A percentile compares a stretch with the other conserved stretches of the same genome.
These are phyloP conservation scores for Penicillium palitans DNA, from an alignment of 2,329 filamentous ascomycete genomes.

Conservation along the genomic window DNA sequence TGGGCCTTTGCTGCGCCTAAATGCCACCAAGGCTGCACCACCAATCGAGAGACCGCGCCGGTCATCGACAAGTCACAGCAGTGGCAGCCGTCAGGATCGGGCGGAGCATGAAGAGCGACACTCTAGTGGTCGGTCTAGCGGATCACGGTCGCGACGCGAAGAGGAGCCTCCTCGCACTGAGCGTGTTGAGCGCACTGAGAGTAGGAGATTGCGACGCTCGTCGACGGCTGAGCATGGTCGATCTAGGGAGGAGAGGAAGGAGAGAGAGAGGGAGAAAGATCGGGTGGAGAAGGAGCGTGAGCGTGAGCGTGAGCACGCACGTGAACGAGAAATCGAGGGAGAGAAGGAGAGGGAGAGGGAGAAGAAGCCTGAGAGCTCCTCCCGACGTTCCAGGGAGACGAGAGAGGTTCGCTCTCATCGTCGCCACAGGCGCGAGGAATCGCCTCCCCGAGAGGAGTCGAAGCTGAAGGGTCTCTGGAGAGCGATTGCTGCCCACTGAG, in stretches of 20 bases:
- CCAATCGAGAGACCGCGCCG: slow-evolving; percentile 34
- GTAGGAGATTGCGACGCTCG: slow-evolving; percentile 24
- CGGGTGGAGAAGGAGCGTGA: slow-evolving; percentile 3
- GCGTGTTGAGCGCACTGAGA: slow-evolving; percentile 5
- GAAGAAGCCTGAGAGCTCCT: slow-evolving; percentile 16
- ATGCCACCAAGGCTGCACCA: slow-evolving; percentile 34
- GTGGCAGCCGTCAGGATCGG: slow-evolving; percentile 25
- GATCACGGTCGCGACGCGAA: slow-evolving; percentile 33
- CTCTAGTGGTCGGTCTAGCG: slow-evolving; percentile 26
- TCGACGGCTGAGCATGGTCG: slow-evolving; percentile 21
- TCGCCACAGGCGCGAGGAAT: slow-evolving; percentile 31
- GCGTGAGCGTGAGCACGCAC: slow-evolving; percentile 12
- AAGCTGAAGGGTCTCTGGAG: slow-evolving; percentile 35
- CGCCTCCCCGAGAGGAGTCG: slow-evolving; percentile 29
- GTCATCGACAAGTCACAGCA: slow-evolving; percentile 35
- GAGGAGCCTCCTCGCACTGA: slow-evolving; percentile 14
- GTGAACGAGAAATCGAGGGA: slow-evolving; percentile 15
- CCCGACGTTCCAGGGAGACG: slow-evolving; percentile 29
- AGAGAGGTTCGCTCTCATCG: slow-evolving; percentile 21
- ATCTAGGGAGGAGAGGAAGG: slow-evolving; percentile 22
- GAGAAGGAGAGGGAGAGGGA: slow-evolving; percentile 16
- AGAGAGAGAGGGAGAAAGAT: slow-evolving; percentile 18
- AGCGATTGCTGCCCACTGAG: slow-evolving; percentile 33
- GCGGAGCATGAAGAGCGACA: slow-evolving; percentile 27
- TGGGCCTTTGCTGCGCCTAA: slow-evolving; percentile 41